Percentiles rank a stretch among this genome's conserved stretches.
Evolutionary conservation across 2,329 filamentous ascomycete species (phyloP).

Genomic region (Beauveria pseudobassiana): DNA sequence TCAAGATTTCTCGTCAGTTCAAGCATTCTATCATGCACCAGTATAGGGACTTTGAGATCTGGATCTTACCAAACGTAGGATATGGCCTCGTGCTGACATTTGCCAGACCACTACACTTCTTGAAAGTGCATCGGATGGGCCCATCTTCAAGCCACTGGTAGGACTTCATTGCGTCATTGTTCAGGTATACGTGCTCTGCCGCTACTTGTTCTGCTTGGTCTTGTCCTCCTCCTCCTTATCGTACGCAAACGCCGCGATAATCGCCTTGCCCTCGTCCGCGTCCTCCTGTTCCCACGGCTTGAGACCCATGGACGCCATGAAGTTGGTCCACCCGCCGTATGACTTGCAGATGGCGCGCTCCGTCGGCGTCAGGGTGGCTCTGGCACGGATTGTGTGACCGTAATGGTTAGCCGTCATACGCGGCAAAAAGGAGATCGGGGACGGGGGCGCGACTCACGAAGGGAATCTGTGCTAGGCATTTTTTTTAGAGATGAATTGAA

Average conservation of each 20-base stretch:
- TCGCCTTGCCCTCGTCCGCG: constrained; percentile 8
- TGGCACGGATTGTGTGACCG: not conserved
- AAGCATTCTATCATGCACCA: not conserved
- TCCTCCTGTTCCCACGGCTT: constrained; percentile 9
- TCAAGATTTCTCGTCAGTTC: not conserved
- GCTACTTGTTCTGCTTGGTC: not conserved
- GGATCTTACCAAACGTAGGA: not conserved
- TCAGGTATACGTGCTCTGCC: too few relatives aligned
- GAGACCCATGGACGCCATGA: constrained; percentile 5
- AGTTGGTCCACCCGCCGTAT: constrained; percentile 12
- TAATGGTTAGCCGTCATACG: too few relatives aligned
- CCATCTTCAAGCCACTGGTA: not conserved
- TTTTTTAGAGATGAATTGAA: not conserved
- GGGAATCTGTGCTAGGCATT: too few relatives aligned
- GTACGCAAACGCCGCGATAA: not conserved
- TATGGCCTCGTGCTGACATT: not conserved
- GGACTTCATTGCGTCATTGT: not conserved
- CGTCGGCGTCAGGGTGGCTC: constrained; percentile 11
- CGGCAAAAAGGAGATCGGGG: too few relatives aligned
- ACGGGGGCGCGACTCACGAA: too few relatives aligned
- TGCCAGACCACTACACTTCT: not conserved
- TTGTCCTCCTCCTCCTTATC: not conserved
- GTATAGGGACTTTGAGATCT: not conserved
- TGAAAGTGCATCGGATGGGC: not conserved
- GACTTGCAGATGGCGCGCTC: constrained; percentile 11